These are phyloP conservation scores for Schizochytrium sp. DNA, from an alignment of 108 stramenopile genomes.

Conservation along the genomic window DNA sequence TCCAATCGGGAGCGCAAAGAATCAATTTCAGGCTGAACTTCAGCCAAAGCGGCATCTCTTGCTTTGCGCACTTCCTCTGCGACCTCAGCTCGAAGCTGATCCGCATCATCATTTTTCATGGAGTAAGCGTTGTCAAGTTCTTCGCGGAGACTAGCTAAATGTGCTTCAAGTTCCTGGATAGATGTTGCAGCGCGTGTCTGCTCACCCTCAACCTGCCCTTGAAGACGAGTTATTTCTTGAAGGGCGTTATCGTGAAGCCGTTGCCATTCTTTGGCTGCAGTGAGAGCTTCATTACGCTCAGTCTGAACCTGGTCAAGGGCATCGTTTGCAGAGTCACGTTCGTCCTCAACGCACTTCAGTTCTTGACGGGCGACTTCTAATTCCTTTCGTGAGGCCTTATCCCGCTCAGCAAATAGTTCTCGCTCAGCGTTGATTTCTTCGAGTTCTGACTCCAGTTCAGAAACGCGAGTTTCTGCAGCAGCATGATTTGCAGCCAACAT, in stretches of 20 bases:
- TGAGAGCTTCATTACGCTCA: not conserved
- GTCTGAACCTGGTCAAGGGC: too few species aligned
- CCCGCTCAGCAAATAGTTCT: constrained; percentile 15
- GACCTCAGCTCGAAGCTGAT: not conserved
- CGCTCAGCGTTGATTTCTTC: constrained; percentile 41
- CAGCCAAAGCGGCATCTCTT: not conserved
- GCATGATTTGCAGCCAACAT: constrained; percentile 33
- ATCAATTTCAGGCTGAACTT: not conserved
- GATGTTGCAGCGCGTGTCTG: constrained; percentile 15
- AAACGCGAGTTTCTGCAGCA: constrained; percentile 38
- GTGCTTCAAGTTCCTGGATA: constrained; percentile 16
- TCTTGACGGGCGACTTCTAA: not conserved
- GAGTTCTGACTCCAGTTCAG: constrained; percentile 52
- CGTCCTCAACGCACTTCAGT: not conserved
- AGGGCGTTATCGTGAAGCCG: constrained; percentile 4
- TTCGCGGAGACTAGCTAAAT: not conserved
- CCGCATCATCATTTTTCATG: not conserved
- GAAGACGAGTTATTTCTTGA: not conserved
- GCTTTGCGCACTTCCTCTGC: not conserved
- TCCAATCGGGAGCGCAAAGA: not conserved
- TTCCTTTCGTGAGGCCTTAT: constrained; percentile 3
- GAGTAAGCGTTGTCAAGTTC: not conserved
- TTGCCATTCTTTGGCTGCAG: not conserved
- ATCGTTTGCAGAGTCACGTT: not conserved
- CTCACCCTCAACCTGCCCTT: constrained; percentile 4